Percentiles rank a stretch among this genome's conserved stretches.
Conservation (phyloP, 805 yeast genomes). For the Candida corydali region DNA sequence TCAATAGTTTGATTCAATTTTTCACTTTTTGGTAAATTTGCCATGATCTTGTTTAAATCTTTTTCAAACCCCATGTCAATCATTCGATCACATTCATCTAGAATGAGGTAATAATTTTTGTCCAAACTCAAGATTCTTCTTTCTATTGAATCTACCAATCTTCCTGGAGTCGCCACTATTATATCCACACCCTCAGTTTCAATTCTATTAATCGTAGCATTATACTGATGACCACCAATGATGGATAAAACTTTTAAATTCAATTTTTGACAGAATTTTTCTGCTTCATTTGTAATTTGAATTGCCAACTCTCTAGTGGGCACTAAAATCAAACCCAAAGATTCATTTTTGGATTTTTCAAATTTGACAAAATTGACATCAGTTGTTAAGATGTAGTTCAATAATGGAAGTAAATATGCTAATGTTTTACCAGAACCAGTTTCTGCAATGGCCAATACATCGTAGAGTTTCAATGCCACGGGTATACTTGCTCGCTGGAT, state of each 20-base stretch:
- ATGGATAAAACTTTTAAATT: slow-evolving; percentile 54
- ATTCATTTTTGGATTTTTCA: slow-evolving; percentile 50
- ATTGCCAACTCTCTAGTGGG: slow-evolving; percentile 94
- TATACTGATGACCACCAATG: slow-evolving; percentile 88
- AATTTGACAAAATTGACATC: slow-evolving; percentile 29
- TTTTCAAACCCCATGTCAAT: slow-evolving; percentile 91
- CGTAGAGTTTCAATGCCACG: slow-evolving; percentile 51
- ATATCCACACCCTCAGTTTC: slow-evolving; percentile 60
- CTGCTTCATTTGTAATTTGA: slow-evolving; percentile 71
- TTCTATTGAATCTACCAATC: slow-evolving; percentile 77
- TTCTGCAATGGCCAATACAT: slow-evolving; percentile 86
- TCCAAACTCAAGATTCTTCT: slow-evolving; percentile 56
- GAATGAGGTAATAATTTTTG: slow-evolving; percentile 62
- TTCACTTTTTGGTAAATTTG: slow-evolving; percentile 44
- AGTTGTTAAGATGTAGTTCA: slow-evolving; percentile 44
- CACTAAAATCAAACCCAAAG: slow-evolving; percentile 76
- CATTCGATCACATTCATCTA: slow-evolving; percentile 97
- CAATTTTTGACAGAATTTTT: slow-evolving; percentile 40
- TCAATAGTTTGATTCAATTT: slow-evolving; percentile 22
- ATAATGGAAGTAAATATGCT: slow-evolving; percentile 72
- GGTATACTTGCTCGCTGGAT: slow-evolving; percentile 90
- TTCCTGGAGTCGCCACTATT: slow-evolving; percentile 92
- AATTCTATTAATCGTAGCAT: slow-evolving; percentile 59
- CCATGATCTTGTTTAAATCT: slow-evolving; percentile 61
- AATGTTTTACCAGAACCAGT: slow-evolving; percentile 96